These are phyloP conservation scores for Debaryomyces castellii DNA, from an alignment of 805 yeast genomes.

Conservation along the genomic window DNA sequence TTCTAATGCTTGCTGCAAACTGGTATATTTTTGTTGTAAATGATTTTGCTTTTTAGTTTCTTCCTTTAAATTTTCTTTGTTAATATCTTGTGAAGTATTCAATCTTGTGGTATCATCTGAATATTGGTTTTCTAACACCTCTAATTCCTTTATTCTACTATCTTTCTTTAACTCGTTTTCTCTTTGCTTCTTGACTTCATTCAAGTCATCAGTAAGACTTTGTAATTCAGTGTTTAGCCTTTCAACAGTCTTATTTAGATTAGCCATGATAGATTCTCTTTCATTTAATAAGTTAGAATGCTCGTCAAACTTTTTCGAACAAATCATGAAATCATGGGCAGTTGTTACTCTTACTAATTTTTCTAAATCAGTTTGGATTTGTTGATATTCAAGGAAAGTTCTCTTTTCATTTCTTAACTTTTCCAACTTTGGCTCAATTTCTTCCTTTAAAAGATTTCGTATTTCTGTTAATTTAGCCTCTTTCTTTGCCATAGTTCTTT, in stretches of 20 bases:
- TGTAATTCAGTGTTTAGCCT: conserved; percentile 54
- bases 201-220: conserved; percentile 61
- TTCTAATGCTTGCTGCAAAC: conserved; percentile 30
- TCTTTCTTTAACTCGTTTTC: conserved; percentile 62
- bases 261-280: conserved; percentile 39
- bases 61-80: conserved; percentile 56
- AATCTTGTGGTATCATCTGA: conserved; percentile 68
- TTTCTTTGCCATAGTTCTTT: conserved; percentile 87
- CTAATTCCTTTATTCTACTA: conserved; percentile 58
- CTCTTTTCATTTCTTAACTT: conserved; percentile 80
- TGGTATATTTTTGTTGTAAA: conserved; percentile 31
- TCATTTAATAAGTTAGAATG: conserved; percentile 44
- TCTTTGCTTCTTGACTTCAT: conserved; percentile 48
- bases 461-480: conserved; percentile 83
- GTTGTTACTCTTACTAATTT: conserved; percentile 68
- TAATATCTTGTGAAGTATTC: conserved; percentile 60
- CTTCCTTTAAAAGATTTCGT: conserved; percentile 69
- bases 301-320: conserved; percentile 40
- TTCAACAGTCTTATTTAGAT: conserved; percentile 44
- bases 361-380: conserved; percentile 77
- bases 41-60: conserved; percentile 39
- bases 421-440: conserved; percentile 89
- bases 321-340: conserved; percentile 65
- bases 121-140: conserved; percentile 52
- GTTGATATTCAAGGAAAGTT: conserved; percentile 81